phyloP scores from a whole-genome alignment of 768 basidiomycete species.

The Kockovaella imperatae region DNA sequence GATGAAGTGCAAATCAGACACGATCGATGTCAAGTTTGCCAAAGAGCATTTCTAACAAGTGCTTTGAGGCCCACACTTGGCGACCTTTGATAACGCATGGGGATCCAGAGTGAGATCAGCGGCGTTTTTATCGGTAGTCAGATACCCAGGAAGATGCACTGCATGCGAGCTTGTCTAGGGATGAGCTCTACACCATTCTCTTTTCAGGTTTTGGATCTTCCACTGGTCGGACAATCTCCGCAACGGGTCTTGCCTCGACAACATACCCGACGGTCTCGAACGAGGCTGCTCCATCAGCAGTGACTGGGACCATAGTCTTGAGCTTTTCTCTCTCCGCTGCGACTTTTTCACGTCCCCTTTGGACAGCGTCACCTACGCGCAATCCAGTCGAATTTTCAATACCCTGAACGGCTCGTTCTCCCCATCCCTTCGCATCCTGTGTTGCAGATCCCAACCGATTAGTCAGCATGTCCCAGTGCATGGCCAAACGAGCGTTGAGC shows the following conservation, averaged over 20 bases:
- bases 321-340: slow-evolving; percentile 16
- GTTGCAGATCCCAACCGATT: slow-evolving; percentile 51
- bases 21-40: slow-evolving; percentile 68
- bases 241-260: slow-evolving; percentile 41
- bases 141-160: no score
- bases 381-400: slow-evolving; percentile 67
- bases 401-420: slow-evolving; percentile 50
- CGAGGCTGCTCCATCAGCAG: no score
- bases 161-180: no score
- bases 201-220: slow-evolving; percentile 2
- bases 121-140: no score
- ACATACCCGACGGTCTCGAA: slow-evolving; percentile 39
- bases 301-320: slow-evolving; percentile 12
- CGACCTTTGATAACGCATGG: no score
- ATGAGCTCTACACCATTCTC: slow-evolving; percentile 16
- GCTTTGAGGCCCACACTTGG: no score
- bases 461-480: slow-evolving; percentile 46
- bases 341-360: slow-evolving; percentile 18
- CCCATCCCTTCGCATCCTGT: slow-evolving; percentile 39
- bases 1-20: slow-evolving; percentile 51
- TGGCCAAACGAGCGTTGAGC: slow-evolving; percentile 23
- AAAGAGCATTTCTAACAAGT: slow-evolving; percentile 53
- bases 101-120: no score
- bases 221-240: slow-evolving; percentile 34
- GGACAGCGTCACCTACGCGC: slow-evolving; percentile 55